Evolutionary conservation across 805 yeast species (phyloP), one percentile per base, ranked within the genome.

Genomic region (Candida corydali): DNA sequence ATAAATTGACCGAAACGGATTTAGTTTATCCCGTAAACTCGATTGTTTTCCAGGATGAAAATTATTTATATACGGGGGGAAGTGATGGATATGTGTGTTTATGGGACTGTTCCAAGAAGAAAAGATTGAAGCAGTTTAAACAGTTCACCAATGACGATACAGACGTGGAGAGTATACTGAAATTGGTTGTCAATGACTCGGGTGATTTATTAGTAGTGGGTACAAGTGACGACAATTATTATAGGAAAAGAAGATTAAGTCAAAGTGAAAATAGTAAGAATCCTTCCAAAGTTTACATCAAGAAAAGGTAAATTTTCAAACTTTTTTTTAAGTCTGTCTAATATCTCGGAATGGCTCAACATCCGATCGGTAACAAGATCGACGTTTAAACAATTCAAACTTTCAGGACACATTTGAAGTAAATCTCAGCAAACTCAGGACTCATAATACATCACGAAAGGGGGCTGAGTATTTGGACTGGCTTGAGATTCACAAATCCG

Each of bases 11-110:
- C 3, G 75, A 67, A 29, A 61, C 63, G 7, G 85, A 78, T 40
- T 55, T 72, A 25, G 81, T 74, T 9, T 65, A 61, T 33, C 78
- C 81, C 1, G 76, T 76, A 6, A 75, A 76, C 35, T 61, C 71
- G 2, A 47, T 76, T 3, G 63, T 60, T 4, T 72, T 75, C 41
- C 60, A 65, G 1, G 34, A 35, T 11, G 43, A 57, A 35, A 52
- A 57, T 26, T 60, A 70, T 1, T 60, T 76, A 12, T 72, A 70
- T 47, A 73, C 81, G 0, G 73, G 70, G 0, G 81, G 80, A 3
- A 65, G 73, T 2, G 82, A 76, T 47, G 72, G 72, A 1, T 50
- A 56, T 15, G 63, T 76, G 6, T 72, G 75, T 43, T 52, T 70
- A 29, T 74, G 82, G 80, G 74, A 75, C 44, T 62, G 62, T 54